These are phyloP conservation scores for Polygonum aviculare DNA, from an alignment of 148 eudicot genomes.

Conservation along the genomic window DNA sequence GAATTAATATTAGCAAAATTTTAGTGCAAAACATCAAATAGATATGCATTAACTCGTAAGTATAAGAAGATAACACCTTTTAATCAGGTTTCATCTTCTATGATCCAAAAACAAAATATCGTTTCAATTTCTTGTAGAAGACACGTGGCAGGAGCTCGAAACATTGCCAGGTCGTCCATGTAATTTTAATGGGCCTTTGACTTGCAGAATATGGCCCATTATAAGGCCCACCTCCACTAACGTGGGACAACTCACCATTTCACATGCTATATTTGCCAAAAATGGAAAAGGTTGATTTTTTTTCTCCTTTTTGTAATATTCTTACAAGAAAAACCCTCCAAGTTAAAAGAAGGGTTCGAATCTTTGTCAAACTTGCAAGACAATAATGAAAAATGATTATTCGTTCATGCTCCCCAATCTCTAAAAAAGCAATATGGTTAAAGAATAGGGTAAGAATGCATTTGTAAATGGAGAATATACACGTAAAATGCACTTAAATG, in stretches of 20 bases:
- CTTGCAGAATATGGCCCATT: slow-evolving; percentile 5
- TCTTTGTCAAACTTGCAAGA: background rate
- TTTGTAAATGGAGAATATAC: background rate
- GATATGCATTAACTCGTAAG: background rate
- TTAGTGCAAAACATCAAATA: too few relatives aligned
- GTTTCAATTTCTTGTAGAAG: background rate
- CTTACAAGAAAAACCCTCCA: background rate
- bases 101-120: background rate
- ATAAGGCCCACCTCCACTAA: background rate
- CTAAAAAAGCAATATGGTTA: background rate
- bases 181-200: slow-evolving; percentile 5
- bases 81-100: too few relatives aligned
- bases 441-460: background rate
- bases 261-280: background rate
- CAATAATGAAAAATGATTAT: background rate
- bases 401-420: background rate
- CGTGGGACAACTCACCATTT: background rate
- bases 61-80: background rate
- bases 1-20: background rate
- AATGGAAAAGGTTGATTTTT: background rate
- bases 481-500: background rate
- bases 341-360: background rate
- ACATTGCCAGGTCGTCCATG: background rate
- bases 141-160: slow-evolving; percentile 1
- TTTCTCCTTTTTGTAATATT: background rate